Evolutionary conservation across 164 flowering plant genomes (phyloP).

Genomic region (Cinnamomum chago): DNA sequence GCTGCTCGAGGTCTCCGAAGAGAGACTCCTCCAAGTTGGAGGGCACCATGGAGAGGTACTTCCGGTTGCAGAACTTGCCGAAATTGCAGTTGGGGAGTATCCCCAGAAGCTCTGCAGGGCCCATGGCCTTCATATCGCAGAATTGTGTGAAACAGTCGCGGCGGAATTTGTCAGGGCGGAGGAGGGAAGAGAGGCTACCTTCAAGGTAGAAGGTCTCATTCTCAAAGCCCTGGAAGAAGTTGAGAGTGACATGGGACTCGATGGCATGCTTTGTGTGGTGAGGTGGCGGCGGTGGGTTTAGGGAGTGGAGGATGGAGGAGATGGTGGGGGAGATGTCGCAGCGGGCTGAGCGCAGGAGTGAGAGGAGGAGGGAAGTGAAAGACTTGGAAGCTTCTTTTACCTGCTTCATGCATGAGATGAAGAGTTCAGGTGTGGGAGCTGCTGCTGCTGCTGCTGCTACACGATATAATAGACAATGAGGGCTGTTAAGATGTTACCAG

Average conservation of each 20-base stretch:
- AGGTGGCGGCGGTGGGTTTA: constrained; percentile 9
- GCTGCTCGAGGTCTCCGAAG: constrained; percentile 81
- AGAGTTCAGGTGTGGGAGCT: constrained; percentile 60
- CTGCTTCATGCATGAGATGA: constrained; percentile 54
- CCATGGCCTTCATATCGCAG: constrained; percentile 86
- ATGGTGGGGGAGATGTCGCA: constrained; percentile 93
- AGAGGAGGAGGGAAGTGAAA: constrained; percentile 67
- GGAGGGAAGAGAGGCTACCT: constrained; percentile 78
- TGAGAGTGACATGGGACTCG: constrained; percentile 70
- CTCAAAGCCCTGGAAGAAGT: constrained; percentile 85
- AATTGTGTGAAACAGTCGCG: constrained; percentile 73
- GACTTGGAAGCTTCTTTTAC: constrained; percentile 69
- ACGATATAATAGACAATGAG: neutral
- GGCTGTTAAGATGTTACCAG: too few species aligned
- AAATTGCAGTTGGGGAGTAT: constrained; percentile 68
- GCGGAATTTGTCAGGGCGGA: constrained; percentile 75
- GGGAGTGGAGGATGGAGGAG: constrained; percentile 67
- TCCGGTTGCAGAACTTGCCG: constrained; percentile 74
- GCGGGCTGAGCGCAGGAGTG: constrained; percentile 82
- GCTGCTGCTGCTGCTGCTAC: constrained; percentile 1
- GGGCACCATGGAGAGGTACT: constrained; percentile 68
- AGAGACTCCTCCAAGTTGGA: constrained; percentile 95
- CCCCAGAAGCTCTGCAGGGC: constrained; percentile 79
- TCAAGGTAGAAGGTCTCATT: constrained; percentile 97
- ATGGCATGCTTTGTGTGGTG: constrained; percentile 78